These are phyloP conservation scores for Cornus controversa DNA, from an alignment of 148 eudicot species.

Conservation along the genomic window DNA sequence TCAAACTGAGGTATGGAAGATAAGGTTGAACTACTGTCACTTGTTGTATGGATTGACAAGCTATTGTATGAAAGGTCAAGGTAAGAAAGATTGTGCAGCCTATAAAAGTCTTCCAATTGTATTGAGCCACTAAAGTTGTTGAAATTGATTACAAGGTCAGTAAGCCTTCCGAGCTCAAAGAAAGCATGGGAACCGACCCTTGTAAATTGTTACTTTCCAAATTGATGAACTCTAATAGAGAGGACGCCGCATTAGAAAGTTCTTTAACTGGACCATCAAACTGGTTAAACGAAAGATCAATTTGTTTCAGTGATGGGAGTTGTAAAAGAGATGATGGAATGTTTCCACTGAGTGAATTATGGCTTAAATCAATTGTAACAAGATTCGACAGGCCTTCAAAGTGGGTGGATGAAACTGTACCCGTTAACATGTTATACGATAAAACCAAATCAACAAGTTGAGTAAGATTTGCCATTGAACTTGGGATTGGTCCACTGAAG, in stretches of 20 bases:
- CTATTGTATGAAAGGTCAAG: slow-evolving; percentile 31
- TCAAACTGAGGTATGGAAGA: slow-evolving; percentile 25
- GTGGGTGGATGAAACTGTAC: slow-evolving; percentile 22
- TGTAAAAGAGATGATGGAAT: slow-evolving; percentile 23
- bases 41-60: slow-evolving; percentile 16
- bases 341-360: slow-evolving; percentile 21
- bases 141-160: slow-evolving; percentile 11
- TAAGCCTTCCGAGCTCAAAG: slow-evolving; percentile 17
- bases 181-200: slow-evolving; percentile 23
- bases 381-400: too few species aligned
- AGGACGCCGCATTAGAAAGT: not conserved
- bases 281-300: slow-evolving; percentile 9
- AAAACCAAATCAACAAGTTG: not conserved
- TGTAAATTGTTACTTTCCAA: slow-evolving; percentile 24
- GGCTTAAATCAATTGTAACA: too few species aligned
- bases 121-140: slow-evolving; percentile 27
- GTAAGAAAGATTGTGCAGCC: slow-evolving; percentile 16
- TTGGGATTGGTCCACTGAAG: slow-evolving; percentile 5
- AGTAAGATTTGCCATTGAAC: slow-evolving; percentile 1
- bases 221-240: slow-evolving; percentile 14
- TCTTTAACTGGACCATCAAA: slow-evolving; percentile 1
- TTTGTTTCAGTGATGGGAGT: slow-evolving; percentile 10
- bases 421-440: not conserved
- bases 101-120: slow-evolving; percentile 14
- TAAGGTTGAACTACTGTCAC: not conserved